Base-by-base conservation (phyloP, 345 rosid genomes). In the Bruguiera sexangula region DNA sequence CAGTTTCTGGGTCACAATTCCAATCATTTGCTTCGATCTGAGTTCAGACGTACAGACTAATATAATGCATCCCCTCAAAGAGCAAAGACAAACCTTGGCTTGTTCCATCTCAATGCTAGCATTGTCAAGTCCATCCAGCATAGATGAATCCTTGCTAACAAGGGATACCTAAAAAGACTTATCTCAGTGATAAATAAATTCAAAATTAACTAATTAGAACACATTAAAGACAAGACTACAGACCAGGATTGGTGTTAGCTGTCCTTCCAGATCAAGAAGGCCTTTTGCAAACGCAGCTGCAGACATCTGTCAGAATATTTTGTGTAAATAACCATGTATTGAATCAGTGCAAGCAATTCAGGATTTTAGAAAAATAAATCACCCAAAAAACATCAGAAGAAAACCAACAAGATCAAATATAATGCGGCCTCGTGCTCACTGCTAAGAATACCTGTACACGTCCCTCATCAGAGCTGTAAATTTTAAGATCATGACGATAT, bases 231-330 rank as follows among this genome's bases (percentile, higher is more conserved):
- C 58, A 66, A 76, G 52, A 63, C 31, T 43, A 75, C 94, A 72
- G 64, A 95, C 99, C 98, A 95, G 83, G 72, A 95, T 95, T 61
- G 99, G 99, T 46, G 99, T 96, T 58, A 96, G 84, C 73, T 84
- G 99, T 76, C 99, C 99, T 87, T 96, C 99, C 70, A 96, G 82
- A 76, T 96, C 99, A 84, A 96, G 98, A 72, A 96, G 89, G 75
- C 99, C 99, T 87, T 96, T 96, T 51, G 99, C 99, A 86, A 96
- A 96, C 69, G 98, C 99, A 73, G 99, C 99, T 59, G 98, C 98
- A 72, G 99, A 96, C 99, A 96, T 96, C 99, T 95, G 86, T 65
- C 79, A 79, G 67, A 30, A 76, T 20, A 79, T 61, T 53, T 61
- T 29, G 50, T 65, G 24, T 64, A 9, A 60, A 63, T 66, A 31